A percentile compares a stretch with the other conserved stretches of the same genome.
phyloP scores from a whole-genome alignment of 768 basidiomycete species.

The Amanita rubescens region DNA sequence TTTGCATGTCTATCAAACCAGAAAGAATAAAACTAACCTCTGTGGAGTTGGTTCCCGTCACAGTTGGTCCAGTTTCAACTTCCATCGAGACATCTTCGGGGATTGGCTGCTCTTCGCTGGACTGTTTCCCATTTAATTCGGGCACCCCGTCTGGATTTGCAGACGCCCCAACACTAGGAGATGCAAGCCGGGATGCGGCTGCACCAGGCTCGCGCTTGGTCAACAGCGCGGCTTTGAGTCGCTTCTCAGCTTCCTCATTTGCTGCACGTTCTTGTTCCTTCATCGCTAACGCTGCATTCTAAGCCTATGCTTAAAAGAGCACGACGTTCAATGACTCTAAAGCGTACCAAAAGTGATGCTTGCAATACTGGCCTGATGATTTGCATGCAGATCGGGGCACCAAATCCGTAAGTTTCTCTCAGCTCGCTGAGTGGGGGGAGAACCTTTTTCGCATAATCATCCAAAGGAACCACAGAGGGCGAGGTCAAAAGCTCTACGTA shows the following conservation, averaged over 20 bases:
- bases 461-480: conserved; percentile 54
- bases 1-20: background rate
- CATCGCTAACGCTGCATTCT: conserved; percentile 57
- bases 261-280: conserved; percentile 64
- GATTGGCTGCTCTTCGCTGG: conserved; percentile 14
- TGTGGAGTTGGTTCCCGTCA: conserved; percentile 20
- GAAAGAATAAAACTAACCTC: conserved; percentile 30
- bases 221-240: conserved; percentile 70
- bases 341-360: conserved; percentile 48
- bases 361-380: conserved; percentile 81
- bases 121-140: conserved; percentile 17
- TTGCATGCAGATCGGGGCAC: conserved; percentile 88
- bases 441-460: conserved; percentile 68
- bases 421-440: conserved; percentile 73
- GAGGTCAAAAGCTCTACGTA: conserved; percentile 84
- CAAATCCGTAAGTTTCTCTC: conserved; percentile 69
- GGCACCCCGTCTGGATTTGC: conserved; percentile 19
- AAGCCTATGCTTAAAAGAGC: background rate
- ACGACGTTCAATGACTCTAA: conserved; percentile 7
- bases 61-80: conserved; percentile 28
- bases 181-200: conserved; percentile 52
- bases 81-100: conserved; percentile 49
- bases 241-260: conserved; percentile 72
- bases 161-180: conserved; percentile 38
- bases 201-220: conserved; percentile 64